Percentiles rank a stretch among this genome's conserved stretches.
Evolutionary conservation across 108 stramenopile species (phyloP).

Genomic region (Craspedostauros australis): DNA sequence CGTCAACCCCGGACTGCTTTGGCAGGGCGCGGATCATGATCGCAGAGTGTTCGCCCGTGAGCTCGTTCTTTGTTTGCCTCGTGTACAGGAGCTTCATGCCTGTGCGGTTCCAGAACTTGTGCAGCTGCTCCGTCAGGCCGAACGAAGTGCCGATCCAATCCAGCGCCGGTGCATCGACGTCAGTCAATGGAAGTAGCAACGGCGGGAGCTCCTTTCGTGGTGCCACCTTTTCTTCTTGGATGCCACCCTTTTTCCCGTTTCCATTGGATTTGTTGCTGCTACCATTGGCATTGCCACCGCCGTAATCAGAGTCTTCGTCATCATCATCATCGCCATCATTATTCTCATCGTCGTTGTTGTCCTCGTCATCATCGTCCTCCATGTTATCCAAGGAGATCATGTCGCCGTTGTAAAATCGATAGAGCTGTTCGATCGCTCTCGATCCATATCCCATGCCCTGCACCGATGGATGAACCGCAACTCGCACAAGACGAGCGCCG

Average conservation of each 20-base stretch:
- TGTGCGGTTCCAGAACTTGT: slow-evolving; percentile 88
- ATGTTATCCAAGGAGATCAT: slow-evolving; percentile 57
- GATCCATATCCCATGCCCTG: slow-evolving; percentile 98
- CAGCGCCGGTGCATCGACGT: slow-evolving; percentile 78
- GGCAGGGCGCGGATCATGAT: slow-evolving; percentile 91
- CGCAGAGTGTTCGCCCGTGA: slow-evolving; percentile 95
- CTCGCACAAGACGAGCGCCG: slow-evolving; percentile 95
- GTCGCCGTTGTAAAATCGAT: slow-evolving; percentile 94
- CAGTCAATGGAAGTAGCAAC: slow-evolving; percentile 84
- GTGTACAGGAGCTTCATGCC: slow-evolving; percentile 92
- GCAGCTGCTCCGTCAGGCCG: slow-evolving; percentile 88
- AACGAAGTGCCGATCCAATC: slow-evolving; percentile 98
- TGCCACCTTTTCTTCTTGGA: slow-evolving; percentile 74
- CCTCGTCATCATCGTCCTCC: slow-evolving; percentile 38
- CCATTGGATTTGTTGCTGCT: slow-evolving; percentile 14
- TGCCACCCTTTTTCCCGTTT: slow-evolving; percentile 24
- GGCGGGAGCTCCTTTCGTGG: slow-evolving; percentile 96
- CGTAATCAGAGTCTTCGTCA: slow-evolving; percentile 27
- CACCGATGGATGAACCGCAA: slow-evolving; percentile 96
- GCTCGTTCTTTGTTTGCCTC: slow-evolving; percentile 96
- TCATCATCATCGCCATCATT: slow-evolving; percentile 24
- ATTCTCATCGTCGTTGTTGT: slow-evolving; percentile 34
- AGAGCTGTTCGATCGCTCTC: slow-evolving; percentile 84
- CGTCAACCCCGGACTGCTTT: slow-evolving; percentile 69
- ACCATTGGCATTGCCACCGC: slow-evolving; percentile 25